Base-by-base conservation (phyloP, 176 grass and related monocot genomes). In the Oryza brachyantha region DNA sequence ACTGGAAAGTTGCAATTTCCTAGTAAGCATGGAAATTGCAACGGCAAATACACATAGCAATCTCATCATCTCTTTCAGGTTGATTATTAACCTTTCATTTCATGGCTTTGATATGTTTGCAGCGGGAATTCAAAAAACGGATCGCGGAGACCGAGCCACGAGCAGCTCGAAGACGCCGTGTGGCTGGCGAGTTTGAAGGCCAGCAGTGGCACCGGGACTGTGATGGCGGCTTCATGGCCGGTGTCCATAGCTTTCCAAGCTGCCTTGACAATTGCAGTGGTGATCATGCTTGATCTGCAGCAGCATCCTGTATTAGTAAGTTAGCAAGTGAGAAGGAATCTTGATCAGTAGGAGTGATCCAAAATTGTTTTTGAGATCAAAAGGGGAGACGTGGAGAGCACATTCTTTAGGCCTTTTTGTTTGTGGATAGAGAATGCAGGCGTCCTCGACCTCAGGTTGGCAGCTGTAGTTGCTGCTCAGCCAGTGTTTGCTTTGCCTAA, bases 171-270 rank as follows among this genome's bases (percentile, higher is more conserved):
- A 79, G 87, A 98, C 58, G 78, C 58, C 1, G 83, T 89, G 4
- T 98, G 92, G 95, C 73, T 98, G 0, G 95, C 87, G 12, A 90
- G 67, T 70, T 64, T 98, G 76, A 90, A 90, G 40, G 40, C 75
- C 29, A 65, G 77, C 9, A 84, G 86, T 14, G 61, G 32, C 0
- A 77, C 77, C 3, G 10, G 59, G 38, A 22, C 24, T 1, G 1
- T 1, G 12, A 31, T 9, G 3, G 7, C 37, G 11, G 13, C 13
- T 0, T 66, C 72, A 16, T 60, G 58, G 66, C 25, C 37, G 13
- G 31, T 27, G 1, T 79, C 72, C 14, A 4, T 27, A 54, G 31
- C 70, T 10, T 63, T 92, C 26, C 91, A 81, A 24, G 69, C 43
- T 5, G 24, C 29, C 28, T 4, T 94, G 59, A 46, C 66, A 48